Base-by-base conservation (phyloP, 192 early-diverging fungal genomes). In the Linnemannia zychae region DNA sequence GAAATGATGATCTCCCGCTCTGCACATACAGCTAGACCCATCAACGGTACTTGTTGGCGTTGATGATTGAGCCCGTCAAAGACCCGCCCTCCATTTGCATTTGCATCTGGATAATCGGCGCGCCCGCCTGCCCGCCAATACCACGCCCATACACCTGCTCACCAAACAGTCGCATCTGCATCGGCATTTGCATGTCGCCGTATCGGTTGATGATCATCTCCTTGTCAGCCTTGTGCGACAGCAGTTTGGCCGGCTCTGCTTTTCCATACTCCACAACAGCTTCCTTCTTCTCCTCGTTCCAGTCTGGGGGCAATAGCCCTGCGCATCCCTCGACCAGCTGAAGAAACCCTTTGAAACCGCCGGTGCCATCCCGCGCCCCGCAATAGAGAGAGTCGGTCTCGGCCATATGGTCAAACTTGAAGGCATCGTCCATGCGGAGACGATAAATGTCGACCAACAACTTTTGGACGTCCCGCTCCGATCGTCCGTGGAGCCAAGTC, bases 381-480 rank as follows among this genome's bases (percentile, higher is more conserved):
- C 65, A 47, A 52, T 77, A 83, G 13, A 83, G 24, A 65, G 48
- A 60, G 37, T 83, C 69, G 7, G 18, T 31, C 12, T 76, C 67
- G 4, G 31, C 81, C n/a, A 72, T 44, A 9, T 72, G 72, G 47
- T 72, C 74, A 44, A 77, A 83, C 40, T 74, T 83, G 72, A 78
- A 83, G 46, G 31, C 44, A 20, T 83, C 76, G 20, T 78, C 81
- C 76, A 77, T 48, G 15, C 53, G 57, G 34, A 83, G 70, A 13
- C 76, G 75, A 57, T 77, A 83, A 11, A 48, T 33, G 38, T 83
- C 81, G 53, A 83, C 69, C 57, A 78, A 53, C 4, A 83, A 63
- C 49, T 44, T 76, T 66, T 65, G 77, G 37, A 74, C 67, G 28
- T 83, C 81, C 48, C 68, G 52, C 44, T 74, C 81, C 1, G 28